These are phyloP conservation scores for Argentina anserina DNA, from an alignment of 306 rosid species.

Conservation along the genomic window DNA sequence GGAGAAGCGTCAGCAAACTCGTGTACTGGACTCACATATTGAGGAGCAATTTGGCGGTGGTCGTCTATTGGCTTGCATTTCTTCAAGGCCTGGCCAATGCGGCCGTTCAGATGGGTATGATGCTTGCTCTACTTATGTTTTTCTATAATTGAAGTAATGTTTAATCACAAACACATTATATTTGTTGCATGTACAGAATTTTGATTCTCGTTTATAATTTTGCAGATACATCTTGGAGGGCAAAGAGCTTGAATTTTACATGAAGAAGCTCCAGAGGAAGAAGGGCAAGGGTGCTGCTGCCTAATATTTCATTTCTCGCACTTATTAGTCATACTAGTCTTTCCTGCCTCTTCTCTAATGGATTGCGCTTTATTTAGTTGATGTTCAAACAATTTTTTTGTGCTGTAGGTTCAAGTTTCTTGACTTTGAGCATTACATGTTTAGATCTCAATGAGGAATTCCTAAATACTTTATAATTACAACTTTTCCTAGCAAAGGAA, in stretches of 20 bases:
- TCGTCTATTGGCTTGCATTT: constrained; percentile 56
- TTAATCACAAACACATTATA: neutral
- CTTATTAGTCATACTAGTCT: neutral
- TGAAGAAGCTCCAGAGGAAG: constrained; percentile 37
- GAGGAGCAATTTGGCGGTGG: constrained; percentile 61
- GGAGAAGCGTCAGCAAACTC: constrained; percentile 46
- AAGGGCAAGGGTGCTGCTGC: constrained; percentile 33
- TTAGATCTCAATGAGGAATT: too few relatives aligned
- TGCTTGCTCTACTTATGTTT: neutral
- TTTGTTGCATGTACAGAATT: neutral
- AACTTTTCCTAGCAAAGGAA: too few relatives aligned
- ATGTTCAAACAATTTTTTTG: neutral
- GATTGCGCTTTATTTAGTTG: neutral
- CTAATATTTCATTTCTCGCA: constrained; percentile 15
- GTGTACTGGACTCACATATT: constrained; percentile 45
- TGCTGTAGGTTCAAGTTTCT: too few relatives aligned
- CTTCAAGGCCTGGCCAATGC: constrained; percentile 63
- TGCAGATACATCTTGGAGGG: constrained; percentile 36
- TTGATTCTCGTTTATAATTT: neutral
- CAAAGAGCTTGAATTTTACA: constrained; percentile 34
- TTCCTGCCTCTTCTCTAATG: neutral
- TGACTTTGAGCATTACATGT: too few relatives aligned
- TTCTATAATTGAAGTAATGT: neutral
- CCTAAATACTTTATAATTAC: too few relatives aligned
- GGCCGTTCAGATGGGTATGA: constrained; percentile 63